A percentile compares a stretch with the other conserved stretches of the same genome.
Evolutionary conservation across 1,284 basidiomycete genomes (phyloP).

Genomic region (Trametes hirsuta): DNA sequence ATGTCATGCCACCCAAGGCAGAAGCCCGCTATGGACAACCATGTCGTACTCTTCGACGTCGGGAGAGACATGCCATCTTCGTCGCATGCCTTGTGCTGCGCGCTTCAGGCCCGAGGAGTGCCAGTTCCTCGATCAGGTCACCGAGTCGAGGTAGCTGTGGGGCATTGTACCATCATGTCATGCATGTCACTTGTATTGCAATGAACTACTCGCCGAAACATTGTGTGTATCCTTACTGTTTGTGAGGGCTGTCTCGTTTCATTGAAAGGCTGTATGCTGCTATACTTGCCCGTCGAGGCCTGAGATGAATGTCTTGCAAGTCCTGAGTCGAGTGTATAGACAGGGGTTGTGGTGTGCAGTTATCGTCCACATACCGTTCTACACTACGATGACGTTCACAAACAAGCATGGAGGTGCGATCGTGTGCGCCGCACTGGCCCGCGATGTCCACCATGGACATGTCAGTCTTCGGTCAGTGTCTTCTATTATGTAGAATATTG

Average conservation of each 20-base stretch:
- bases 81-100: slow-evolving; percentile 31
- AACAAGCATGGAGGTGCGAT: too few species aligned
- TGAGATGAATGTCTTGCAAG: too few species aligned
- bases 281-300: background rate
- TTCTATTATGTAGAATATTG: too few species aligned
- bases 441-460: too few species aligned
- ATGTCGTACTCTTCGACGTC: slow-evolving; percentile 22
- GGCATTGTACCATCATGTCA: slow-evolving; percentile 26
- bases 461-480: too few species aligned
- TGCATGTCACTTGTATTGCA: slow-evolving; percentile 29
- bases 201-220: slow-evolving; percentile 19
- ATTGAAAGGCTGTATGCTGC: background rate
- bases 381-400: too few species aligned
- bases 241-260: background rate
- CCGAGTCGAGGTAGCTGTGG: slow-evolving; percentile 24
- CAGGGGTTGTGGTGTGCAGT: too few species aligned
- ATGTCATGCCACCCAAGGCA: slow-evolving; percentile 27
- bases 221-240: background rate
- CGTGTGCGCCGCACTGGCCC: too few species aligned
- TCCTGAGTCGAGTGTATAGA: too few species aligned
- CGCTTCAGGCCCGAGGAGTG: slow-evolving; percentile 27
- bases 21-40: slow-evolving; percentile 19
- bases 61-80: slow-evolving; percentile 21
- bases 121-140: slow-evolving; percentile 25
- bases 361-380: too few species aligned